Base-by-base conservation (phyloP, 2,329 filamentous ascomycete genomes). In the Apiospora aurea region DNA sequence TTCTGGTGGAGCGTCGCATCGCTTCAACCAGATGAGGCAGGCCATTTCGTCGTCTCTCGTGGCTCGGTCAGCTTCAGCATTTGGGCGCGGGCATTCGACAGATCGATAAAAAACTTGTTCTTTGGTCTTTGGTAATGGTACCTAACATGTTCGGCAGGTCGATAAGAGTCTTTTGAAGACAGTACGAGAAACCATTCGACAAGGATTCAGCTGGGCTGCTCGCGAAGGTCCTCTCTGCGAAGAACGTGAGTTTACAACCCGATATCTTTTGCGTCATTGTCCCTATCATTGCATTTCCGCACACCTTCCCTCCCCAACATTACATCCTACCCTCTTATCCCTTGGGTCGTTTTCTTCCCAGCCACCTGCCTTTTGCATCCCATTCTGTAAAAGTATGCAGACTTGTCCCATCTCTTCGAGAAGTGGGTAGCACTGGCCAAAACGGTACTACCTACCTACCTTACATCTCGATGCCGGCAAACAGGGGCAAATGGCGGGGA, bases 121-220 rank as follows among this genome's bases (percentile, higher is more conserved):
- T 41, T n/a, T 34, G 29, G 11, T 13, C 5, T 26, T 53, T 26
- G 24, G 21, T 26, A 29, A 70, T 71, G 68, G 68, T 26, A 73
- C 72, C 72, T 73, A 73, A 73, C 72, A 21, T 70, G 68, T 80
- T 79, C 67, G 78, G 77, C 79, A 91, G 90, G 94, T 98, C 73
- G 95, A 99, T 84, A 96, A 97, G 84, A 97, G 96, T 82, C 87
- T 95, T 26, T 89, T 99, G 44, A 91, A 92, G 77, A 93, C 91
- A 47, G 96, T 98, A 64, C 92, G 95, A 77, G 96, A 99, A 80
- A 96, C 94, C 10, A 94, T 99, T 77, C 92, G 94, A 67, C 96
- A 99, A 83, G 96, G 96, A 44, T 99, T 99, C 83, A 95, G 93
- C 81, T 99, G 96, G 96, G 96, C 94, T 69, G 94, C 95, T 44